Conservation (phyloP, 2,329 filamentous ascomycete genomes). For the Penicillium vulpinum region DNA sequence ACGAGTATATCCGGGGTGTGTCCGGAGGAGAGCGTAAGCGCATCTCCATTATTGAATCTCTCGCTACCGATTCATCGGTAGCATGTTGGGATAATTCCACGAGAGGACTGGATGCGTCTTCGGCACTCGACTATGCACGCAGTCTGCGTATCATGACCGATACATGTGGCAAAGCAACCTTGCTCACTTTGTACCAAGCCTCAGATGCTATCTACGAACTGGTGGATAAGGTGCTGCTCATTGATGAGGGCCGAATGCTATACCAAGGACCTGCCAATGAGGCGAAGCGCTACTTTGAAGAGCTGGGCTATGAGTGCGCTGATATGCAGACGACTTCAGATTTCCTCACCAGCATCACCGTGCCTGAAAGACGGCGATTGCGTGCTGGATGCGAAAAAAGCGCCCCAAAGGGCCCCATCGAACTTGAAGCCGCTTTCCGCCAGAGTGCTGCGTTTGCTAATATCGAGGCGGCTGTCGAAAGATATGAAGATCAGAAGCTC, state of each 20-base stretch:
- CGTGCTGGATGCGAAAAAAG: constrained; percentile 61
- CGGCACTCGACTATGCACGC: constrained; percentile 70
- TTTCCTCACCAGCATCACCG: constrained; percentile 70
- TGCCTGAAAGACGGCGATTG: constrained; percentile 66
- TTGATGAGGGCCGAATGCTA: constrained; percentile 66
- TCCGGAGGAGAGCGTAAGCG: constrained; percentile 75
- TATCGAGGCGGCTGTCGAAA: constrained; percentile 59
- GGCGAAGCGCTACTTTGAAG: constrained; percentile 63
- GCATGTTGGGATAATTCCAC: constrained; percentile 76
- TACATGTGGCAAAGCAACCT: constrained; percentile 64
- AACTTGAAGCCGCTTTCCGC: constrained; percentile 66
- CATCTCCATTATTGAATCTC: constrained; percentile 70
- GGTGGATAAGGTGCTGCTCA: constrained; percentile 74
- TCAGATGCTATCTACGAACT: constrained; percentile 65
- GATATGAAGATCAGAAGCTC: constrained; percentile 51
- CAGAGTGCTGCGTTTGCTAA: constrained; percentile 59
- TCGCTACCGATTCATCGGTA: constrained; percentile 68
- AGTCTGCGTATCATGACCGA: constrained; percentile 69
- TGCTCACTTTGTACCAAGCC: constrained; percentile 68
- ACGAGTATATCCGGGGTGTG: constrained; percentile 56
- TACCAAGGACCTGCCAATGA: constrained; percentile 59
- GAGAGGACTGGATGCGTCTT: constrained; percentile 70
- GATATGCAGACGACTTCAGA: constrained; percentile 67
- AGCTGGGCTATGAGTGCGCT: constrained; percentile 59
- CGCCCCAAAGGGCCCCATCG: constrained; percentile 64